Evolutionary conservation across 129 eudicot genomes (phyloP), one percentile per base, ranked within the genome.

Genomic region (Erigeron canadensis): DNA sequence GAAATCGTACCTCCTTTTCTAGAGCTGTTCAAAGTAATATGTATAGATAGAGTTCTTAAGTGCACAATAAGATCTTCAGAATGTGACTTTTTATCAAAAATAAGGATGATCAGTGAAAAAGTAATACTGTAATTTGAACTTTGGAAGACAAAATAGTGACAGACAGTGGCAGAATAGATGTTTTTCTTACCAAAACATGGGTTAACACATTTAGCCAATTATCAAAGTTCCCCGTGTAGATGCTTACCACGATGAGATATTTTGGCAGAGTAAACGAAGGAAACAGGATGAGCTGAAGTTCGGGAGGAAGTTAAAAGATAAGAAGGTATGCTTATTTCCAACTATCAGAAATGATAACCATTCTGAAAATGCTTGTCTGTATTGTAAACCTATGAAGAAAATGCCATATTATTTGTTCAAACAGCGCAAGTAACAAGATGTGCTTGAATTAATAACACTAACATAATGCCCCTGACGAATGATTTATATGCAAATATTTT

Each of bases 241-340:
- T 75, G 77, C 74, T 81, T 72, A 81, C 79, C 10, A 70, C 60
- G 6, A 70, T 70, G 55, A 42, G 44, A 54, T 77, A 41, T 79
- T 79, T 28, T 83, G 69, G 19, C 92, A 91, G 97, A 88, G 97
- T 84, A 91, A 91, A 72, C 82, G 93, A 66, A 78, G 96, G 82
- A 91, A 91, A 84, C 90, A 70, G 56, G 96, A 88, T 67, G 90
- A 91, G 65, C 70, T 61, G 64, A 78, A 71, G 72, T 76, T 84
- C 79, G 90, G 88, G 71, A 88, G 82, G 81, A 91, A 83, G 80
- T 78, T 83, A 39, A 88, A 82, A 83, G 86, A 88, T 79, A 86
- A 81, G 73, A 88, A 86, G 96, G 96, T 91, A 84, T 80, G 83
- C 57, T 4, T 28, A 28, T 28, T 2, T 3, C 34, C 34, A 28